Conservation (phyloP, 208 protist species). For the Acanthamoeba sp. region DNA sequence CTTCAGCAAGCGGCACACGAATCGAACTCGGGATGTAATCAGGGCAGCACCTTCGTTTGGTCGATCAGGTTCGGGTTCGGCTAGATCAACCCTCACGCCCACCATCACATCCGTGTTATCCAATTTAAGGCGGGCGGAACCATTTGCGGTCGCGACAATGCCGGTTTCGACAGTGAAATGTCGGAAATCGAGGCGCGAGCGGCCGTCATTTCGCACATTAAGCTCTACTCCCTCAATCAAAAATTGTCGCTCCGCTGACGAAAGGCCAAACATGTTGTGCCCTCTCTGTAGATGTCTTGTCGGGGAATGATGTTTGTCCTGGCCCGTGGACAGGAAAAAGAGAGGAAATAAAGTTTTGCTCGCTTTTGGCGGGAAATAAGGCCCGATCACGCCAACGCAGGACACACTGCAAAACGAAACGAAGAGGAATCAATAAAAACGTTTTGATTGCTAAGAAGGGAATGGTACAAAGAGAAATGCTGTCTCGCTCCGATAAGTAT, state of each 20-base stretch:
- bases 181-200: constrained; percentile 79
- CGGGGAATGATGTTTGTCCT: too few relatives aligned
- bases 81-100: constrained; percentile 81
- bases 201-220: constrained; percentile 78
- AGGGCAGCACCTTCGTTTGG: constrained; percentile 35
- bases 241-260: constrained; percentile 75
- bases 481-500: too few relatives aligned
- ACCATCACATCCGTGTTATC: constrained; percentile 82
- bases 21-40: background rate
- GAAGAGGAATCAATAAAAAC: too few relatives aligned
- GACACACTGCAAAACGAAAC: background rate
- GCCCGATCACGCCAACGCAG: background rate
- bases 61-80: constrained; percentile 6
- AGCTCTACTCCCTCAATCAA: constrained; percentile 76
- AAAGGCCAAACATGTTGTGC: constrained; percentile 73
- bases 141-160: constrained; percentile 77
- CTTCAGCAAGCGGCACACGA: background rate
- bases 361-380: too few relatives aligned
- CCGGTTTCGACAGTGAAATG: constrained; percentile 76
- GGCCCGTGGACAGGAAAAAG: too few relatives aligned
- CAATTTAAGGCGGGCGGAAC: constrained; percentile 77
- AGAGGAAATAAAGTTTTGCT: background rate
- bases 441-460: too few relatives aligned
- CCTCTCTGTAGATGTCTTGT: background rate
- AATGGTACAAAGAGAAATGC: too few relatives aligned